These are phyloP conservation scores for Colletotrichum tropicale DNA, from an alignment of 2,329 filamentous ascomycete genomes.

Conservation along the genomic window DNA sequence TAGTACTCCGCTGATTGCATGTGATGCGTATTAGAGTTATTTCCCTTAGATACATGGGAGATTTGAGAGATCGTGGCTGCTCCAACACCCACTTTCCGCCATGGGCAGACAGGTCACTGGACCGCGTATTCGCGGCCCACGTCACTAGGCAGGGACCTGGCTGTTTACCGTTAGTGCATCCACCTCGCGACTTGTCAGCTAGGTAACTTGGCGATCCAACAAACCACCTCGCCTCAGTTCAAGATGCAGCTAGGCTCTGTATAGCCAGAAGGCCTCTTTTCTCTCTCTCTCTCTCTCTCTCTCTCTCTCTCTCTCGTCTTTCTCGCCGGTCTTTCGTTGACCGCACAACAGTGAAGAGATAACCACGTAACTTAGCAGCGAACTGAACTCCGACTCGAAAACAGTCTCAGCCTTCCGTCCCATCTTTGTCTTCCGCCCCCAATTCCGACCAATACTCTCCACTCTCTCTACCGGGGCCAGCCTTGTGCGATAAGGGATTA, in stretches of 20 bases:
- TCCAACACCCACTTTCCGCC: neutral
- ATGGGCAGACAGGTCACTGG: neutral
- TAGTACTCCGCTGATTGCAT: neutral
- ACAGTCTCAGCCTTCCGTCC: neutral
- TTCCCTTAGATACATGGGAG: neutral
- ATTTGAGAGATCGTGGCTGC: neutral
- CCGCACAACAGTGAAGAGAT: neutral
- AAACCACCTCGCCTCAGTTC: neutral
- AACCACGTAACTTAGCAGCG: neutral
- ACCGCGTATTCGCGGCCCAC: neutral
- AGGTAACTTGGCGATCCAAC: neutral
- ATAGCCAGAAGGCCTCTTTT: neutral
- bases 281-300: too few relatives aligned
- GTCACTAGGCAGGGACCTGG: conserved; percentile 4
- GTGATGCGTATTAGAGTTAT: neutral
- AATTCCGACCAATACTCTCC: neutral
- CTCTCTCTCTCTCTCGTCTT: neutral
- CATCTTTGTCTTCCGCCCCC: neutral
- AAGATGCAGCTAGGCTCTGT: neutral
- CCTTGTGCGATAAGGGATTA: conserved; percentile 5
- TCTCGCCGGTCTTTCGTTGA: neutral
- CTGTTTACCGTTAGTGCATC: neutral
- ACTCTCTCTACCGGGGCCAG: neutral
- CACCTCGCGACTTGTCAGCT: neutral
- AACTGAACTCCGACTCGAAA: neutral